Evolutionary conservation across 768 basidiomycete genomes (phyloP), one percentile per base, ranked within the genome.

Genomic region (Tephrocybe sp.): DNA sequence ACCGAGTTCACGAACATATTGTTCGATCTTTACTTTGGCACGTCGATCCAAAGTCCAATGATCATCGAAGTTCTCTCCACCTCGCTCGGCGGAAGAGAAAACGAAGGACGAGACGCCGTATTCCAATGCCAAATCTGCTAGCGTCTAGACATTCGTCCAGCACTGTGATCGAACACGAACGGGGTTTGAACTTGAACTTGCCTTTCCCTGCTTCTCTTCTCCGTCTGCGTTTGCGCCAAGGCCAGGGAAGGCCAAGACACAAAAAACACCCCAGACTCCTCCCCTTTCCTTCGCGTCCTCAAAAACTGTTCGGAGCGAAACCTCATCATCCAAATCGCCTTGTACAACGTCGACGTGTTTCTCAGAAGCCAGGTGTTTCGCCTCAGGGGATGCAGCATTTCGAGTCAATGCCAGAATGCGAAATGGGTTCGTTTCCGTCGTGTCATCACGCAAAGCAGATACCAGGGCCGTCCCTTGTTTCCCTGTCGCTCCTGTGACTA

Each of bases 131-230:
- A 74, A 35, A 50, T 75, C 68, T 1, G 65, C 68, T 13, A 74
- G 51, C 11, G 53, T 55, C 72, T 74, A 42, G 13, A n/a, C 9
- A 12, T 19, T 5, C 18, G 36, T 12, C 21, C 36, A 21, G 5
- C 12, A 3, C 4, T 12, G 5, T 12, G 9, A 37, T 37, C 13
- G 4, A 37, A 6, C n/a, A 21, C 7, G 18, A 18, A 19, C n/a
- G n/a, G n/a, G 16, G n/a, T 12, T 4, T 19, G 36, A 19, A 21
- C 18, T 19, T 12, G 21, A 5, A 60, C 64, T 31, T 30, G 72
- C 74, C 61, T 67, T 75, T 13, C 74, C 74, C 47, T 74, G 74
- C 19, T 54, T 60, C 51, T 70, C 69, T 44, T 74, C 73, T 2
- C 65, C 69, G 27, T 70, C 66, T 9, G 68, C 69, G 44, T 66